These are phyloP conservation scores for Coemansia erecta DNA, from an alignment of 192 early-diverging fungal species.

Conservation along the genomic window DNA sequence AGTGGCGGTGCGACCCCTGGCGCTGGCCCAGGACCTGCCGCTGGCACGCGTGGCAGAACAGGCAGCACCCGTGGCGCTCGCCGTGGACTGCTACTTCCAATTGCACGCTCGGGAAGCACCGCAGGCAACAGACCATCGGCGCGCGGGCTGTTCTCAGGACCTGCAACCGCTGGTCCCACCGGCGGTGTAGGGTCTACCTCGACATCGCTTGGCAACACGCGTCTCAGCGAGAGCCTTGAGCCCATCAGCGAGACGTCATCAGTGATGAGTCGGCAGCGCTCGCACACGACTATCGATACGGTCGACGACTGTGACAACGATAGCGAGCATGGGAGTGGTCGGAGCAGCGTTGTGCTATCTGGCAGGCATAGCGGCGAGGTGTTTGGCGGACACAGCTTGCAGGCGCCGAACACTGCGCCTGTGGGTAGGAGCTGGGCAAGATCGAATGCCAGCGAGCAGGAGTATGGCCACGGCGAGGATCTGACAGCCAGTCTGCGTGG, in stretches of 20 bases:
- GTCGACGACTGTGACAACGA: slow-evolving; percentile 23
- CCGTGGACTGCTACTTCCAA: slow-evolving; percentile 46
- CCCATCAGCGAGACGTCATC: slow-evolving; percentile 46
- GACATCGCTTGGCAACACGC: slow-evolving; percentile 15
- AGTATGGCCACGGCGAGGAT: slow-evolving; percentile 8
- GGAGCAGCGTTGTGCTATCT: slow-evolving; percentile 1
- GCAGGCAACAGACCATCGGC: slow-evolving; percentile 31
- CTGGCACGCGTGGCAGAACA: background rate
- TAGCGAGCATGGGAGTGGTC: slow-evolving; percentile 13
- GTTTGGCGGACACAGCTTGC: slow-evolving; percentile 1
- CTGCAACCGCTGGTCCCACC: background rate
- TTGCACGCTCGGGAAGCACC: slow-evolving; percentile 27
- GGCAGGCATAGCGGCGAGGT: slow-evolving; percentile 26
- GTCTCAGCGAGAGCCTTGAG: slow-evolving; percentile 48
- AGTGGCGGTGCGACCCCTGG: background rate
- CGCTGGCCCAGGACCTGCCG: background rate
- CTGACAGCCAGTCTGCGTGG: slow-evolving; percentile 43
- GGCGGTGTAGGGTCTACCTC: slow-evolving; percentile 17
- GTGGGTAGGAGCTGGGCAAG: slow-evolving; percentile 17
- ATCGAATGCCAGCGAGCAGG: slow-evolving; percentile 7
- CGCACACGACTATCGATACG: slow-evolving; percentile 33
- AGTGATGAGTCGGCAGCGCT: slow-evolving; percentile 37
- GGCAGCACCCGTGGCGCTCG: slow-evolving; percentile 11
- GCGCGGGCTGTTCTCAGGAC: slow-evolving; percentile 32
- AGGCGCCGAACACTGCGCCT: slow-evolving; percentile 35